Percentiles rank a stretch among this genome's conserved stretches.
Conservation (phyloP, 108 stramenopile species). For the Fistulifera solaris region DNA sequence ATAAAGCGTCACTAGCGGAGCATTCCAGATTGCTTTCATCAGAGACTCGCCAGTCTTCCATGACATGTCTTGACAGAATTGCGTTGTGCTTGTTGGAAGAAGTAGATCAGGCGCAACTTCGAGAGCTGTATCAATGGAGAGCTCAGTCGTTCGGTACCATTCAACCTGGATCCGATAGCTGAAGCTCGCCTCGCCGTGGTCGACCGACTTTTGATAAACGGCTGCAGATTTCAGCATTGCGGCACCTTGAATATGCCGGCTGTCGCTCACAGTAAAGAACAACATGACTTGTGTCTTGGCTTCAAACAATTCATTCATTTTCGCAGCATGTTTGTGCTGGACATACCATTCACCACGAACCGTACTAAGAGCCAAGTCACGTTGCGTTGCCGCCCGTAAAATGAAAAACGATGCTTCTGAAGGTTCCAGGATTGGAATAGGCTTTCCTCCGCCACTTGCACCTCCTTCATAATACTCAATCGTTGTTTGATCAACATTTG, state of each 20-base stretch:
- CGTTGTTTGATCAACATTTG: constrained; percentile 50
- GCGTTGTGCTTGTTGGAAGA: constrained; percentile 55
- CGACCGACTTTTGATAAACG: constrained; percentile 21
- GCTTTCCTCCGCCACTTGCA: constrained; percentile 69
- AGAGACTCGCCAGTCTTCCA: constrained; percentile 70
- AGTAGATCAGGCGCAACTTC: constrained; percentile 74
- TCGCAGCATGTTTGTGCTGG: constrained; percentile 61
- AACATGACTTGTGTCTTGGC: constrained; percentile 67
- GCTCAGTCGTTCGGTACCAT: constrained; percentile 83
- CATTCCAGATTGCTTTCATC: constrained; percentile 84
- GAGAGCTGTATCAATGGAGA: constrained; percentile 62
- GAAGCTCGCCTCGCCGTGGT: constrained; percentile 42
- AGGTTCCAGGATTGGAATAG: constrained; percentile 76
- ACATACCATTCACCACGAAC: constrained; percentile 73
- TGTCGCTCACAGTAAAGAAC: constrained; percentile 77
- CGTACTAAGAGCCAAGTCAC: constrained; percentile 64
- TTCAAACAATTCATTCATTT: constrained; percentile 47
- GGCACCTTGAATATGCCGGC: constrained; percentile 77
- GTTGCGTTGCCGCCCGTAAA: constrained; percentile 52
- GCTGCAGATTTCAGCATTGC: constrained; percentile 64
- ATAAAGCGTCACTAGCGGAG: constrained; percentile 73
- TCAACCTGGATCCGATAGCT: constrained; percentile 54
- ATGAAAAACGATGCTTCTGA: constrained; percentile 74
- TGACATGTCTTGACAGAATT: constrained; percentile 77
- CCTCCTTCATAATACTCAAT: constrained; percentile 81